Base-by-base conservation (phyloP, 306 rosid species). In the Prunus campanulata region DNA sequence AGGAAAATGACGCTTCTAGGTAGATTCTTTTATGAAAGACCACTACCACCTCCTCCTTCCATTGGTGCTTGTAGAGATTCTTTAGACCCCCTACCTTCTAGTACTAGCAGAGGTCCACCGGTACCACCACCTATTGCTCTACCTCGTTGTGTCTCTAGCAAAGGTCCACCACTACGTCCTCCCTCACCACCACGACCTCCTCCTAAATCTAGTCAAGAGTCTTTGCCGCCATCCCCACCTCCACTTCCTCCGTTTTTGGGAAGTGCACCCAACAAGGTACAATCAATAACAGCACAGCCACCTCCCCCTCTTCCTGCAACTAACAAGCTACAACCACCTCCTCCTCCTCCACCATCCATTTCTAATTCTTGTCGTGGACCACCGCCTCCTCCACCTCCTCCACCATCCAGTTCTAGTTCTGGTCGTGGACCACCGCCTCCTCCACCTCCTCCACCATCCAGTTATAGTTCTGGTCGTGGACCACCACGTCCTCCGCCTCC, bases 21-120 rank as follows among this genome's bases (percentile, higher is more conserved):
- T 86, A 87, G 98, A 85, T 94, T 94, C 88, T 94, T 92, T 70
- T 90, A 90, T 93, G 89, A 86, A 77, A 87, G 98, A 25, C 98
- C 29, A 27, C 61, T 61, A 2, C 79, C 79, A 0, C 29, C 15
- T 22, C 29, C 15, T 22, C 54, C 29, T 57, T 20, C 6, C 16
- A 19, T 54, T 54, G 60, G 24, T 16, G 9, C 8, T 54, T 15
- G 60, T 54, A 19, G 60, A 32, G 42, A 48, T 61, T 25, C 5
- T 25, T 27, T 59, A 24, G 29, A 60, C 15, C 70, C 30, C 24
- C 22, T 62, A 11, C 46, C 59, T 18, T 57, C 49, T 46, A 71
- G 10, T n/a, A 71, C 52, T 49, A 15, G 59, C 5, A 79, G n/a
- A 12, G 39, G 15, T 22, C 70, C 54, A 3, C 82, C 72, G 0